A percentile compares a stretch with the other conserved stretches of the same genome.
Conservation (phyloP, 805 yeast species). For the Candida corydali region DNA sequence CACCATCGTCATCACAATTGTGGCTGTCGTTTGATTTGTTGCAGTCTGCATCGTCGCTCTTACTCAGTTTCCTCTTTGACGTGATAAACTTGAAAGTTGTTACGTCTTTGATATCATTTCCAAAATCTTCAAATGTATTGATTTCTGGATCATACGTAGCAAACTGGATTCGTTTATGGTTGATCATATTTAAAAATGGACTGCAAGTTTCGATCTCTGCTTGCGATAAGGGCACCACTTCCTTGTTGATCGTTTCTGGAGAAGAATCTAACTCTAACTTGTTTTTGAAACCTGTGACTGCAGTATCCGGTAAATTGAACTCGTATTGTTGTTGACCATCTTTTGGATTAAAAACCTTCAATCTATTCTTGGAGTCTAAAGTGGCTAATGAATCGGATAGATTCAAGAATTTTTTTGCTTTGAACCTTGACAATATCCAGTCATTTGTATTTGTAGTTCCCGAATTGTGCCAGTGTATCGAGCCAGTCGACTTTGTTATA, state of each 20-base stretch:
- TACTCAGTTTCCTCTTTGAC: too few species aligned
- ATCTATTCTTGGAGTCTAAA: constrained; percentile 24
- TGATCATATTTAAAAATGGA: constrained; percentile 31
- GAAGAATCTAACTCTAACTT: neutral
- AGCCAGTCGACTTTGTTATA: constrained; percentile 51
- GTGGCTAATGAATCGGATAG: constrained; percentile 32
- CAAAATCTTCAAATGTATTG: constrained; percentile 19
- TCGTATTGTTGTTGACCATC: constrained; percentile 36
- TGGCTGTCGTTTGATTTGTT: too few species aligned
- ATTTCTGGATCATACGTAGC: constrained; percentile 19
- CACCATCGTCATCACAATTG: constrained; percentile 6
- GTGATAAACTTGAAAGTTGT: constrained; percentile 8
- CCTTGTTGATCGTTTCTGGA: neutral
- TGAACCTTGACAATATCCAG: constrained; percentile 46
- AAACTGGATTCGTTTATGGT: constrained; percentile 26
- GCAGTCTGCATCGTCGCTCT: too few species aligned
- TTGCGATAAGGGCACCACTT: constrained; percentile 36
- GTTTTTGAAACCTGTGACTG: constrained; percentile 12
- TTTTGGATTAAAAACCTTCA: constrained; percentile 32
- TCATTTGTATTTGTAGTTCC: too few species aligned
- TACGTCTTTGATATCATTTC: constrained; percentile 18
- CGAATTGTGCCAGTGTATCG: constrained; percentile 57
- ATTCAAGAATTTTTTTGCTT: constrained; percentile 23
- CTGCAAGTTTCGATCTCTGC: constrained; percentile 56
- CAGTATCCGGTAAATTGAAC: constrained; percentile 36